Evolutionary conservation across 768 basidiomycete species (phyloP).

Genomic region (Leccinum uliginosum): DNA sequence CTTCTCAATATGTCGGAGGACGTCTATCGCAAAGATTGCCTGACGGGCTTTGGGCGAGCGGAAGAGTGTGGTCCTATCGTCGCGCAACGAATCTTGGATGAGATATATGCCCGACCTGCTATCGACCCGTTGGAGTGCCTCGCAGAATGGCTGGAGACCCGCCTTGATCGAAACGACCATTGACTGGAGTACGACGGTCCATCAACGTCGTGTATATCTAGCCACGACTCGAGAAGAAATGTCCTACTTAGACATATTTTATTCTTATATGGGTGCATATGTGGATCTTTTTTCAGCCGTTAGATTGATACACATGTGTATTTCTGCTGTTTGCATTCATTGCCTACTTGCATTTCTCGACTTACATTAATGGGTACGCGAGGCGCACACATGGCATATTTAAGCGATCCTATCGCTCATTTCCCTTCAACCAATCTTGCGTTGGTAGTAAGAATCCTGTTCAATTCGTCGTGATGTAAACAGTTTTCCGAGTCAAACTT

Average conservation of each 20-base stretch:
- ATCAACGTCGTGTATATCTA: not conserved
- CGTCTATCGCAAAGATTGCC: constrained; percentile 63
- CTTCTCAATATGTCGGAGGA: constrained; percentile 57
- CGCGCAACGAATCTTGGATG: constrained; percentile 52
- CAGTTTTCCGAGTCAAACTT: constrained; percentile 67
- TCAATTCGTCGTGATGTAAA: constrained; percentile 62
- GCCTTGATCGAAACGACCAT: constrained; percentile 10
- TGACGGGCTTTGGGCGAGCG: constrained; percentile 73
- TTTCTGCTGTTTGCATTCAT: not conserved
- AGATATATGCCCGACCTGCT: constrained; percentile 34
- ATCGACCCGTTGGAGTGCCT: constrained; percentile 30
- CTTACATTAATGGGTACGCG: not conserved
- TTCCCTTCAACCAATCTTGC: constrained; percentile 20
- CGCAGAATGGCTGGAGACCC: constrained; percentile 45
- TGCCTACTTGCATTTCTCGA: not conserved
- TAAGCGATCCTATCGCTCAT: not conserved
- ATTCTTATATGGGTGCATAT: not conserved
- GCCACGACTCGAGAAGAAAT: not conserved
- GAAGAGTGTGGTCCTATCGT: constrained; percentile 66
- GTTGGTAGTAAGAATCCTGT: constrained; percentile 46
- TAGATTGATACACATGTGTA: not conserved
- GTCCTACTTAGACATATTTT: not conserved
- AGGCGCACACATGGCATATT: not conserved
- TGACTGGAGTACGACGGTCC: constrained; percentile 11
- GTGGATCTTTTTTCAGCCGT: not conserved